Evolutionary conservation across 225 moss, liverwort and hornwort species (phyloP), one percentile per base, ranked within the genome.

Genomic region (Pleurozium schreberi): DNA sequence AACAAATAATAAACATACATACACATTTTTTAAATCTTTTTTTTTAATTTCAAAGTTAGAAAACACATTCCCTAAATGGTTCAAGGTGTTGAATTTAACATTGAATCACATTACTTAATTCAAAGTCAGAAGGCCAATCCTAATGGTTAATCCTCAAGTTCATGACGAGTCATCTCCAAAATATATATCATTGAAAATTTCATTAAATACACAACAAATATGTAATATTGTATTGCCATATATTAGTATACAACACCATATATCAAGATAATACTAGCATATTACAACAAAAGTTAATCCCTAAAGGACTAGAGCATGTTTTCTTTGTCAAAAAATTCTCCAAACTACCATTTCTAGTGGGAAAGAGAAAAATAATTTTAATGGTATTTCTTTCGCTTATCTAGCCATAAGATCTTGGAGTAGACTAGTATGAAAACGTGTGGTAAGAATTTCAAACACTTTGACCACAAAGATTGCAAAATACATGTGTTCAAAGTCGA

Each of bases 241-340:
- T 55, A 38, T 26, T 25, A 55, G 3, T 6, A 17, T 10, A 53
- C 15, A 31, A 19, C 2, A 21, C 22, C 0, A 1, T 8, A 34
- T 34, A 34, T 52, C 1, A 52, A 2, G 14, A 36, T 77, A 53
- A 2, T 38, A 23, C 2, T 8, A 22, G 9, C 25, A 53, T 53
- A 78, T n/a, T 77, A 52, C 76, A 21, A 22, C 3, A 76, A 0
- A 34, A 23, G 14, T 75, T 6, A 38, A 28, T 28, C 6, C 14
- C 1, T 6, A 11, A 62, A 62, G 69, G 14, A 2, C 4, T 0
- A 25, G 1, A 13, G 2, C 14, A 4, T 42, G 11, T 13, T 42
- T 69, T 70, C 25, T 14, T 28, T 5, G 2, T n/a, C 6, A 23
- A 68, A 68, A 23, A 20, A 0, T 6, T 0, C 22, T 68, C 42